Evolutionary conservation across 2,329 filamentous ascomycete genomes (phyloP).

Genomic region (Venturia nashicola): DNA sequence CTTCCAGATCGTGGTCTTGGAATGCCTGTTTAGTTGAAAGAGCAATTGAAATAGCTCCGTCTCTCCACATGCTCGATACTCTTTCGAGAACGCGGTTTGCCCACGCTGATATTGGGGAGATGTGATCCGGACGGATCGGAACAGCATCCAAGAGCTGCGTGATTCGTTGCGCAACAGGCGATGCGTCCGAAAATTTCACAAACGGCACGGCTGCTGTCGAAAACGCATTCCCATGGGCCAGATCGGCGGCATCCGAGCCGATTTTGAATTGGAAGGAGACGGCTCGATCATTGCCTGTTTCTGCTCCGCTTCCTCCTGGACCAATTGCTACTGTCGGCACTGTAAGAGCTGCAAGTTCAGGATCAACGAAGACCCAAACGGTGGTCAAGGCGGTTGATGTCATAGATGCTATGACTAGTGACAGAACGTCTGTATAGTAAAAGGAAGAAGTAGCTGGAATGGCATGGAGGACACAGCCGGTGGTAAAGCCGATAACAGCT

Average conservation of each 20-base stretch:
- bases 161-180: neutral
- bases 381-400: slow-evolving; percentile 31
- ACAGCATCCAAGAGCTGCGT: neutral
- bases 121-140: neutral
- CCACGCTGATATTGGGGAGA: neutral
- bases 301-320: neutral
- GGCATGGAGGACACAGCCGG: neutral
- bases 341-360: neutral
- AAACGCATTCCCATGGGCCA: neutral
- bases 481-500: neutral
- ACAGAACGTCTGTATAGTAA: slow-evolving; percentile 34
- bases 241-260: neutral
- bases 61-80: slow-evolving; percentile 1
- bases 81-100: neutral
- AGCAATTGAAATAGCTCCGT: neutral
- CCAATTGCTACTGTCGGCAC: neutral
- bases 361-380: neutral
- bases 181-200: neutral
- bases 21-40: neutral
- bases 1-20: neutral
- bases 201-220: neutral
- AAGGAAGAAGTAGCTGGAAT: neutral
- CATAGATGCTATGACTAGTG: slow-evolving; percentile 38
- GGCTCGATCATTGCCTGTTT: neutral
- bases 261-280: neutral